Percentiles rank a stretch among this genome's conserved stretches.
phyloP scores from a whole-genome alignment of 2,329 filamentous ascomycete species.

The Rugonectria rugulosa region DNA sequence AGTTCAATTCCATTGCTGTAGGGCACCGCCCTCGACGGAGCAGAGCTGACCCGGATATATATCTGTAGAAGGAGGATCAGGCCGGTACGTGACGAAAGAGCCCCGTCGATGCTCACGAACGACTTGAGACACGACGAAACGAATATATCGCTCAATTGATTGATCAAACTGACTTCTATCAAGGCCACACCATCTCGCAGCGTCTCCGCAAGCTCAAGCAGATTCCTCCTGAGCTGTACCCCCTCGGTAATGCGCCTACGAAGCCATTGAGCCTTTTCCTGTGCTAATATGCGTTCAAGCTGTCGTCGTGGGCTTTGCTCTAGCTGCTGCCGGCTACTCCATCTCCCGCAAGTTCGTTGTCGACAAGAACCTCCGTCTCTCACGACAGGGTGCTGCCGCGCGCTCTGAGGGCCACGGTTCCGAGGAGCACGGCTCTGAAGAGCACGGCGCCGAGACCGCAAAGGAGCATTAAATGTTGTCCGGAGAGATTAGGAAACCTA shows the following conservation, averaged over 20 bases:
- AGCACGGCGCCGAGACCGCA: slow-evolving; percentile 39
- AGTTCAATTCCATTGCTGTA: slow-evolving; percentile 39
- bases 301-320: slow-evolving; percentile 85
- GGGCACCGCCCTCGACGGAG: slow-evolving; percentile 16
- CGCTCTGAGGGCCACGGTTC: slow-evolving; percentile 46
- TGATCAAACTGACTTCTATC: slow-evolving; percentile 33
- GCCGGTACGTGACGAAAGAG: slow-evolving; percentile 61
- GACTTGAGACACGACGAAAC: slow-evolving; percentile 22
- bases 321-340: slow-evolving; percentile 84
- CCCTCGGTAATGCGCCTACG: slow-evolving; percentile 72
- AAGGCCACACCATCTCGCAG: slow-evolving; percentile 97
- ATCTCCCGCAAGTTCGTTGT: slow-evolving; percentile 80
- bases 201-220: slow-evolving; percentile 88
- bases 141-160: slow-evolving; percentile 27
- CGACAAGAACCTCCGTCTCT: slow-evolving; percentile 92
- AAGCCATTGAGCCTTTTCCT: slow-evolving; percentile 26
- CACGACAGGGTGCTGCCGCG: slow-evolving; percentile 67
- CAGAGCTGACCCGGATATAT: slow-evolving; percentile 32
- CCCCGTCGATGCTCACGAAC: slow-evolving; percentile 20
- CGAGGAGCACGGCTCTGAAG: slow-evolving; percentile 38
- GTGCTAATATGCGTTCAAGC: slow-evolving; percentile 58
- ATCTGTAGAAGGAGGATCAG: slow-evolving; percentile 69
- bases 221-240: slow-evolving; percentile 92
- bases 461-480: slow-evolving; percentile 43
- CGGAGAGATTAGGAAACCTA: slow-evolving; percentile 19